Evolutionary conservation across 257 asterid genomes (phyloP).

Genomic region (Solanum microdontum): DNA sequence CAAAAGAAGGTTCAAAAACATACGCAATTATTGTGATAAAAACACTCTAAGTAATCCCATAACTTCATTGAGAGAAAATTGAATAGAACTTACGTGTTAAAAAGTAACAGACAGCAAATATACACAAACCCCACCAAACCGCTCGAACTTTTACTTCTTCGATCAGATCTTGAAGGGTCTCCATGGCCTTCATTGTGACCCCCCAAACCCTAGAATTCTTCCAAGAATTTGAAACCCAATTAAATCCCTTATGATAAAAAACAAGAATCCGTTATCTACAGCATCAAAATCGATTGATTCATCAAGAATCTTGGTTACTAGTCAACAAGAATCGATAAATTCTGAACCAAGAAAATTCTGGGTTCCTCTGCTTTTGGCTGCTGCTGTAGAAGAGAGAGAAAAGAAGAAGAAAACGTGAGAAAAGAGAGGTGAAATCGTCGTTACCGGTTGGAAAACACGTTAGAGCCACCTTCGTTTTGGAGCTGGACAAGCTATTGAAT

Average conservation of each 20-base stretch:
- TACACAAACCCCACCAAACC: slow-evolving; percentile 90
- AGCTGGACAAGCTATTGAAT: background rate
- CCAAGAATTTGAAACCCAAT: background rate
- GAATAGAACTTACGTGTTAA: slow-evolving; percentile 60
- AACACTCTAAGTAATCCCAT: background rate
- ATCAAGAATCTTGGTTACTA: background rate
- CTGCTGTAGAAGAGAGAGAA: slow-evolving; percentile 15
- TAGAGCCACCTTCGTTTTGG: background rate
- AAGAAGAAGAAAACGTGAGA: slow-evolving; percentile 13
- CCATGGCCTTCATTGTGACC: slow-evolving; percentile 56
- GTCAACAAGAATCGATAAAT: background rate
- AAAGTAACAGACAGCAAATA: slow-evolving; percentile 74
- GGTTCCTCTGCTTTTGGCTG: background rate
- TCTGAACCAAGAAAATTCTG: background rate
- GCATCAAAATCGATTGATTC: background rate
- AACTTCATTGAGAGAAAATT: background rate
- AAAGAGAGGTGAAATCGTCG: background rate
- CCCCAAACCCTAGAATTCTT: slow-evolving; percentile 20
- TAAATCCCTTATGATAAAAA: background rate
- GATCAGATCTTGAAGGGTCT: slow-evolving; percentile 79
- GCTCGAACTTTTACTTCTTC: slow-evolving; percentile 96
- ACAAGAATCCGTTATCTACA: background rate
- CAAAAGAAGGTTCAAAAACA: background rate
- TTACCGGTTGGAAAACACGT: background rate
- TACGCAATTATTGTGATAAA: background rate